phyloP scores from a whole-genome alignment of 495 filamentous ascomycete species.

The Alectoria sarmentosa region DNA sequence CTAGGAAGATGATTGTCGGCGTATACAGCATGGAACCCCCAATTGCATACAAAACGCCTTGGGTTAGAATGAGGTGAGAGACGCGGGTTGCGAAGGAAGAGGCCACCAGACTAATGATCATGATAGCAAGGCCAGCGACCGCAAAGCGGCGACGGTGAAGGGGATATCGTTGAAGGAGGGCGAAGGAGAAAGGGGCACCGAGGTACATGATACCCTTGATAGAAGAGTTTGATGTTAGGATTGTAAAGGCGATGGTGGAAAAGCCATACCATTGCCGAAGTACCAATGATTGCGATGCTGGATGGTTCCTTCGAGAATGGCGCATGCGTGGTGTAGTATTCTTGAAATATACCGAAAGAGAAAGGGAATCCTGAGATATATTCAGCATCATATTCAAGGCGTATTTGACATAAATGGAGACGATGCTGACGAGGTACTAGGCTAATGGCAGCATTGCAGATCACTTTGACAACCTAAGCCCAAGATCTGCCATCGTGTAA shows the following conservation, averaged over 20 bases:
- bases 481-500: neutral
- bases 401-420: neutral
- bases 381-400: neutral
- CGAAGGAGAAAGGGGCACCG: constrained; percentile 44
- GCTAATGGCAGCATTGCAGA: neutral
- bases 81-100: constrained; percentile 46
- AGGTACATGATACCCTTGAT: constrained; percentile 49
- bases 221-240: neutral
- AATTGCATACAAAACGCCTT: constrained; percentile 49
- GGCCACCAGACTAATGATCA: constrained; percentile 32
- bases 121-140: constrained; percentile 39
- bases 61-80: constrained; percentile 48
- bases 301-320: constrained; percentile 33
- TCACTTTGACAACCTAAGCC: neutral
- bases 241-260: neutral
- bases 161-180: constrained; percentile 43
- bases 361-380: constrained; percentile 51
- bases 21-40: constrained; percentile 46
- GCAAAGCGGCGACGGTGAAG: constrained; percentile 36
- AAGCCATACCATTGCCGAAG: constrained; percentile 36
- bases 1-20: constrained; percentile 46
- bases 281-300: constrained; percentile 46
- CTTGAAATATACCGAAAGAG: constrained; percentile 55
- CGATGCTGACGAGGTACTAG: neutral
- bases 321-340: constrained; percentile 46